These are phyloP conservation scores for Phytophthora tentaculata DNA, from an alignment of 352 stramenopile species.

Conservation along the genomic window DNA sequence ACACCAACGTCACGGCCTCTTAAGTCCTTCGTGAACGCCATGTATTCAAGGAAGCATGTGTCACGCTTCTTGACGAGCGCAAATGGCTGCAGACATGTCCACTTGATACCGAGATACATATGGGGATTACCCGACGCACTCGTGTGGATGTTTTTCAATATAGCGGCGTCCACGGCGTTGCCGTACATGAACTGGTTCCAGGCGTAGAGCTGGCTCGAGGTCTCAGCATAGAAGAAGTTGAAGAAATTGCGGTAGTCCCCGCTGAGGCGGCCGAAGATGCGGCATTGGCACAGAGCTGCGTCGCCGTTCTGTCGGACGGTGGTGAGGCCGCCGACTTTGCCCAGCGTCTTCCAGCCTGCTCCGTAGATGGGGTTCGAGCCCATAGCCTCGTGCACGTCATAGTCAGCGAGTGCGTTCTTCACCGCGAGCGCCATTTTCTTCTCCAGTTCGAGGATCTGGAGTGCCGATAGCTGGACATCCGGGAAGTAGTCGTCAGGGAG, in stretches of 20 bases:
- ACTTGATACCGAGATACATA: slow-evolving; percentile 82
- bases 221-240: slow-evolving; percentile 74
- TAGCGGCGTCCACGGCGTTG: slow-evolving; percentile 58
- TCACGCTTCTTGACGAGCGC: slow-evolving; percentile 68
- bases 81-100: slow-evolving; percentile 65
- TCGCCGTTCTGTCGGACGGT: slow-evolving; percentile 30
- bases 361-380: slow-evolving; percentile 32
- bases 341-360: slow-evolving; percentile 36
- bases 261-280: slow-evolving; percentile 59
- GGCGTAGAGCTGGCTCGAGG: slow-evolving; percentile 56
- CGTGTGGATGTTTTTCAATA: slow-evolving; percentile 74
- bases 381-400: slow-evolving; percentile 54
- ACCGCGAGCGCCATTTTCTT: slow-evolving; percentile 42
- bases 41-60: slow-evolving; percentile 76
- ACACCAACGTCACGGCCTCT: slow-evolving; percentile 62
- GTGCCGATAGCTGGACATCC: slow-evolving; percentile 36
- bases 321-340: slow-evolving; percentile 35
- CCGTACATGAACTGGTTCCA: slow-evolving; percentile 73
- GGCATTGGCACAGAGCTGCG: slow-evolving; percentile 37
- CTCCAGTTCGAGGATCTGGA: slow-evolving; percentile 42
- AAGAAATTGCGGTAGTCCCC: slow-evolving; percentile 69
- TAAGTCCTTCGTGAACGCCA: slow-evolving; percentile 66
- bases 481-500: slow-evolving; percentile 55
- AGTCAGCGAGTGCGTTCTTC: slow-evolving; percentile 50
- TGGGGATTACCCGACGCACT: slow-evolving; percentile 42